Percentiles rank a stretch among this genome's conserved stretches.
phyloP scores from a whole-genome alignment of 2,329 filamentous ascomycete genomes.

The Lecanicillium sp. region DNA sequence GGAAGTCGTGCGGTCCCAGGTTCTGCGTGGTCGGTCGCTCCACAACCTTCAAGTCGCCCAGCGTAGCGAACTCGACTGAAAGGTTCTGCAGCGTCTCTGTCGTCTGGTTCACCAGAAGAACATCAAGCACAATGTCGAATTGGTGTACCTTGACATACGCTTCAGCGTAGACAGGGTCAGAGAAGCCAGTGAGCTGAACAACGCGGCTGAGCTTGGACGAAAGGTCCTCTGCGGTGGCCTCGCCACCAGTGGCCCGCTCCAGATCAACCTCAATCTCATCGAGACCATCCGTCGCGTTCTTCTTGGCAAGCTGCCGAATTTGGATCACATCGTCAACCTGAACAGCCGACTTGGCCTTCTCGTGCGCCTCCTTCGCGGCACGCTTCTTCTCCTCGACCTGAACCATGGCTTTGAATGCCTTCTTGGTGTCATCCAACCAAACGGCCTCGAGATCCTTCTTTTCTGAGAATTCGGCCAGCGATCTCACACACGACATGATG shows the following conservation, averaged over 20 bases:
- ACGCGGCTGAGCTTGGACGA: slow-evolving; percentile 93
- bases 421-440: slow-evolving; percentile 90
- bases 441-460: slow-evolving; percentile 88
- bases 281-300: slow-evolving; percentile 72
- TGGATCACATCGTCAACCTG: slow-evolving; percentile 93
- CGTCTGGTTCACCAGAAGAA: slow-evolving; percentile 94
- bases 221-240: slow-evolving; percentile 74
- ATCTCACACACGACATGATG: slow-evolving; percentile 95
- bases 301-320: slow-evolving; percentile 89
- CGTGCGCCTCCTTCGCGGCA: slow-evolving; percentile 84
- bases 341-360: slow-evolving; percentile 88
- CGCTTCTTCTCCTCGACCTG: slow-evolving; percentile 97
- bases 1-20: slow-evolving; percentile 89
- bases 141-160: slow-evolving; percentile 98
- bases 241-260: slow-evolving; percentile 89
- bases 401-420: slow-evolving; percentile 95
- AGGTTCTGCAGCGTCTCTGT: slow-evolving; percentile 94
- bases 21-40: slow-evolving; percentile 96
- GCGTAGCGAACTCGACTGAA: slow-evolving; percentile 95
- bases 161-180: slow-evolving; percentile 96
- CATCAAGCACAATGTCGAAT: slow-evolving; percentile 96
- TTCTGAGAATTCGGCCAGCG: slow-evolving; percentile 80
- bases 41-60: slow-evolving; percentile 96
- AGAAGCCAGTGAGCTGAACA: slow-evolving; percentile 96
- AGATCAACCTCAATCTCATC: slow-evolving; percentile 87